phyloP scores from a whole-genome alignment of 371 early-diverging fungal genomes.

The Chytridiales sp. region DNA sequence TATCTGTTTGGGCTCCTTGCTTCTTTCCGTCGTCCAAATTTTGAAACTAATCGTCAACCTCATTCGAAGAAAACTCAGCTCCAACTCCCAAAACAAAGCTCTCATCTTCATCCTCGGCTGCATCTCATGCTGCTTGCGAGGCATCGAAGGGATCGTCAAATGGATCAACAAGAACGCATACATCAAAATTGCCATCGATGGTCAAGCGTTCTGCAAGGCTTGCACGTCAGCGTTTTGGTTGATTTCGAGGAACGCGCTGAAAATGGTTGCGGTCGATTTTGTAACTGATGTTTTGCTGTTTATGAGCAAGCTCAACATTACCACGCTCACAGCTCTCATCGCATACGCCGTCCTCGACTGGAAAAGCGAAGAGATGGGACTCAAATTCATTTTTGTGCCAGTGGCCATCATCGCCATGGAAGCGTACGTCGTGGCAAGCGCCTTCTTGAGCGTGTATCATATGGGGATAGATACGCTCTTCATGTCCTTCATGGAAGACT shows the following conservation, averaged over 20 bases:
- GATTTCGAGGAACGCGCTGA: conserved; percentile 36
- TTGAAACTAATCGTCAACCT: conserved; percentile 39
- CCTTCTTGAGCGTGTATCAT: conserved; percentile 45
- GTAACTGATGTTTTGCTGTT: conserved; percentile 34
- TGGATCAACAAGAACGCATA: conserved; percentile 59
- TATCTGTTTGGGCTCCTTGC: conserved; percentile 49
- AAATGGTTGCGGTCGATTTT: conserved; percentile 31
- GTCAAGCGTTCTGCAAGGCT: conserved; percentile 49
- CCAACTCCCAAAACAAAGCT: conserved; percentile 26
- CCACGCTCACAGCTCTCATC: conserved; percentile 16
- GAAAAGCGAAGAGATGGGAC: conserved; percentile 14
- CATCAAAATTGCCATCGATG: conserved; percentile 54
- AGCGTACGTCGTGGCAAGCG: conserved; percentile 42
- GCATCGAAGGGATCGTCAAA: conserved; percentile 45
- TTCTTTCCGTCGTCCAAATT: conserved; percentile 51
- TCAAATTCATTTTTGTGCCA: conserved; percentile 28
- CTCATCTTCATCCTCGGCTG: conserved; percentile 43
- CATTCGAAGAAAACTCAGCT: conserved; percentile 23
- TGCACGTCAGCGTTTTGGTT: conserved; percentile 39
- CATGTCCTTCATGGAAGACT: conserved; percentile 54
- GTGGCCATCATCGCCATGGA: conserved; percentile 20
- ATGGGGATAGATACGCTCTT: conserved; percentile 58
- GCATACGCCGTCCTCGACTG: conserved; percentile 26
- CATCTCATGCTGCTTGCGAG: conserved; percentile 46
- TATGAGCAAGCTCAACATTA: conserved; percentile 30